Conservation (phyloP, 805 yeast species). For the Cyberlindnera bimundalis region DNA sequence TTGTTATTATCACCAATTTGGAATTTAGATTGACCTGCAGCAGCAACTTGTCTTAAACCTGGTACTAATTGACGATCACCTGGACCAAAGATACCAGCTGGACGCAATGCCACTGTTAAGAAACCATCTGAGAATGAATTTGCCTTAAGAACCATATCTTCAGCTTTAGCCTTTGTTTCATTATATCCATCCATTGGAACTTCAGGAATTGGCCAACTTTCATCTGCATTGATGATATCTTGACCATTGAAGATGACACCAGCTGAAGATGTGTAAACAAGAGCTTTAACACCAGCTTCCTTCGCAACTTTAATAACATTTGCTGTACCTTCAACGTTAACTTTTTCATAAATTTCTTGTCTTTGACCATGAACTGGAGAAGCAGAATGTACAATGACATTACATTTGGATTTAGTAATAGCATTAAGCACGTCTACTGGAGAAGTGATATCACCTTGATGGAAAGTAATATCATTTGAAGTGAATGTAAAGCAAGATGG, state of each 20-base stretch:
- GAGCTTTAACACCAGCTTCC: conserved; percentile 47
- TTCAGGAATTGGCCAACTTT: conserved; percentile 87
- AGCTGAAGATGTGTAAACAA: conserved; percentile 95
- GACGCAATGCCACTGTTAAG: conserved; percentile 83
- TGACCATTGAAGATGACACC: conserved; percentile 97
- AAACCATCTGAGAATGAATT: conserved; percentile 55
- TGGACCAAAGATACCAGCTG: conserved; percentile 98
- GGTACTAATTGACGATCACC: conserved; percentile 98
- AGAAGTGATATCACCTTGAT: conserved; percentile 82
- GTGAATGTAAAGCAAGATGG: conserved; percentile 76
- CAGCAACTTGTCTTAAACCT: conserved; percentile 79
- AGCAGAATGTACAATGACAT: conserved; percentile 89
- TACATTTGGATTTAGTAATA: conserved; percentile 53
- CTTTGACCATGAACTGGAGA: conserved; percentile 91
- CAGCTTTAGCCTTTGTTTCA: conserved; percentile 91
- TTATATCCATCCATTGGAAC: conserved; percentile 96
- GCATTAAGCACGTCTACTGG: conserved; percentile 64
- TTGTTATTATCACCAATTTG: conserved; percentile 95
- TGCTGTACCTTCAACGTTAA: conserved; percentile 85
- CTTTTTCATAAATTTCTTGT: conserved; percentile 81
- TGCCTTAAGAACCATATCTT: conserved; percentile 71
- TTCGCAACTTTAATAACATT: conserved; percentile 66
- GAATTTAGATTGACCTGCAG: conserved; percentile 81
- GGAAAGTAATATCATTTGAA: conserved; percentile 51
- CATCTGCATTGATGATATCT: conserved; percentile 89